Percentiles rank a stretch among this genome's conserved stretches.
phyloP scores from a whole-genome alignment of 257 asterid genomes.

The Avicennia marina region DNA sequence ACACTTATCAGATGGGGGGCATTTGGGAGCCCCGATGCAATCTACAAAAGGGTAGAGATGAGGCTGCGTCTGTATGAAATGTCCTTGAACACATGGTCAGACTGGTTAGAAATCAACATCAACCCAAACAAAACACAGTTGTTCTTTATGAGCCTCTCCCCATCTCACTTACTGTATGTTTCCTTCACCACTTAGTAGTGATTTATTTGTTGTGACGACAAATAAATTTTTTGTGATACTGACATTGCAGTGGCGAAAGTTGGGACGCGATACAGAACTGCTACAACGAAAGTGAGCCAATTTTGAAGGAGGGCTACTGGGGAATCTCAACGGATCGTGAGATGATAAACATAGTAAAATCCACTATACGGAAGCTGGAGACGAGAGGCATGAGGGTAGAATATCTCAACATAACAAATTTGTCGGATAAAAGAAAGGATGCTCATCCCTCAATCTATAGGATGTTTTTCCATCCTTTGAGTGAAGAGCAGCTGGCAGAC shows the following conservation, averaged over 20 bases:
- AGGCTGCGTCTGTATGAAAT: constrained; percentile 32
- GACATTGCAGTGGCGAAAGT: constrained; percentile 34
- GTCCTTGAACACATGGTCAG: constrained; percentile 64
- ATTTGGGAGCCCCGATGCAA: constrained; percentile 27
- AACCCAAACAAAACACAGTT: constrained; percentile 38
- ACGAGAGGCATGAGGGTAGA: background rate
- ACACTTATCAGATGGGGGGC: background rate
- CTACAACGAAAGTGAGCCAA: constrained; percentile 32
- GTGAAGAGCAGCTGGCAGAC: background rate
- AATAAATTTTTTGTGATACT: background rate
- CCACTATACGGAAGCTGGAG: constrained; percentile 1
- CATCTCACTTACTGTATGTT: constrained; percentile 12
- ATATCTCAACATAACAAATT: background rate
- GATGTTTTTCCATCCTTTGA: background rate
- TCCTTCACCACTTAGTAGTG: too few species aligned
- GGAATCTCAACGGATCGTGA: constrained; percentile 34
- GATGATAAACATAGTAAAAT: constrained; percentile 32
- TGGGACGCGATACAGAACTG: constrained; percentile 36
- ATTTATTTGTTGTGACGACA: too few species aligned
- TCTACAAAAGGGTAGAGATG: constrained; percentile 26
- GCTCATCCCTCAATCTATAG: constrained; percentile 4
- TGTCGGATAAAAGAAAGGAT: constrained; percentile 4
- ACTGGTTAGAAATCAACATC: constrained; percentile 55
- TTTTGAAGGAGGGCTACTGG: constrained; percentile 26
- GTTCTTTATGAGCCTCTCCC: constrained; percentile 53